Conservation (phyloP, 2,329 filamentous ascomycete species). For the Fusarium begoniae region DNA sequence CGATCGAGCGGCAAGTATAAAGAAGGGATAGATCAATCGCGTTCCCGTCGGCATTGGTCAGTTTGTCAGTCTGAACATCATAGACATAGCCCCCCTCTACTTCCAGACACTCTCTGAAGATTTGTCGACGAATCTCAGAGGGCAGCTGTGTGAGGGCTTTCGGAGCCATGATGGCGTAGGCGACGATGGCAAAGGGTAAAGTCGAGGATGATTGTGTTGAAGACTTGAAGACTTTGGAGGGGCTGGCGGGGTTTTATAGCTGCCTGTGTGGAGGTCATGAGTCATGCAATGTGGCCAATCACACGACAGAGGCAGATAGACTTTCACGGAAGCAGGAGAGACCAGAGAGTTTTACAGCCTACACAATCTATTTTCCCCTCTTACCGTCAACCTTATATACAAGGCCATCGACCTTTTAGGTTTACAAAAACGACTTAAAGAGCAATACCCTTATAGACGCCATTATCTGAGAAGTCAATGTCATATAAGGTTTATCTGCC, state of each 20-base stretch:
- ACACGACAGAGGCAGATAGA: not conserved
- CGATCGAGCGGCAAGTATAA: constrained; percentile 23
- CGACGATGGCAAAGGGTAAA: not conserved
- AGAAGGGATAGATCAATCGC: constrained; percentile 22
- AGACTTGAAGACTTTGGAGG: not conserved
- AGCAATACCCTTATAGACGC: no score
- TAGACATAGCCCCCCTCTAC: constrained; percentile 15
- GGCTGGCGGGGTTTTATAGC: not conserved
- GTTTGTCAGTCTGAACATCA: not conserved
- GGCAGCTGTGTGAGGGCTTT: not conserved
- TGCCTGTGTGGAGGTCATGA: not conserved
- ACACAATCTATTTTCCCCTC: not conserved
- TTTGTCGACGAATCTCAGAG: constrained; percentile 14
- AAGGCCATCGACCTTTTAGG: not conserved
- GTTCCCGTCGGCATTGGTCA: not conserved
- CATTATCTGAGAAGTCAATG: not conserved
- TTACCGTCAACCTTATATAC: not conserved
- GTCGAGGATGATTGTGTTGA: not conserved
- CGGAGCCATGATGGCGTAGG: not conserved
- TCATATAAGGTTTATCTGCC: not conserved
- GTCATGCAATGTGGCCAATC: not conserved
- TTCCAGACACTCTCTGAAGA: constrained; percentile 16
- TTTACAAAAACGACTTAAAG: no score
- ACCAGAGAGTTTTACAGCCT: not conserved
- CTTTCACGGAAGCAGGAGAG: not conserved